These are phyloP conservation scores for Russula virescens DNA, from an alignment of 768 basidiomycete genomes.

Conservation along the genomic window DNA sequence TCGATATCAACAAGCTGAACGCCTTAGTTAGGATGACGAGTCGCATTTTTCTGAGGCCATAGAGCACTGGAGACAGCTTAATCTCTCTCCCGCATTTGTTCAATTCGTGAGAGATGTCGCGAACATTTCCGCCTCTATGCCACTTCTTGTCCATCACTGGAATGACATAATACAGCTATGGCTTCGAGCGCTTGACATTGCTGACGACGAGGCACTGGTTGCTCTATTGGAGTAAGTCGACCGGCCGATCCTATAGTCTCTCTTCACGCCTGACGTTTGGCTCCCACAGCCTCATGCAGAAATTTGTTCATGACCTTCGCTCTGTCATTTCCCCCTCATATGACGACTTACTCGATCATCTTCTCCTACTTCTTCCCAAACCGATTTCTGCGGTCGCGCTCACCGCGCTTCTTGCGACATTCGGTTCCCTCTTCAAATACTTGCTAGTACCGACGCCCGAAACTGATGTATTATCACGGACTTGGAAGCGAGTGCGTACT, in stretches of 20 bases:
- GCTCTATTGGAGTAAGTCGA: conserved; percentile 68
- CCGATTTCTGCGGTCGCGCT: conserved; percentile 56
- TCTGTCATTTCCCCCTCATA: conserved; percentile 65
- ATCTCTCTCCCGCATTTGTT: conserved; percentile 70
- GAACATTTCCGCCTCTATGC: conserved; percentile 65
- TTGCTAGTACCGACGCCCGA: conserved; percentile 61
- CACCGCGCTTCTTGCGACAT: conserved; percentile 58
- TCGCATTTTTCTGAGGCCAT: conserved; percentile 75
- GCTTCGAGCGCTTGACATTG: conserved; percentile 48
- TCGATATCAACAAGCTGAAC: neutral
- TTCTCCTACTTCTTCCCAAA: conserved; percentile 53
- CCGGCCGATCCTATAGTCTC: neutral
- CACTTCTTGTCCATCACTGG: conserved; percentile 78
- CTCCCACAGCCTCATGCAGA: conserved; percentile 60
- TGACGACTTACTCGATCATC: conserved; percentile 44
- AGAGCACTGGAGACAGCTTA: conserved; percentile 73
- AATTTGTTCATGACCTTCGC: conserved; percentile 75
- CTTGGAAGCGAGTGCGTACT: conserved; percentile 51
- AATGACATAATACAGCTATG: conserved; percentile 60
- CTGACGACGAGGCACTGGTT: conserved; percentile 68
- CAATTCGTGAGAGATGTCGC: conserved; percentile 58
- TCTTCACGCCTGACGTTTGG: conserved; percentile 12
- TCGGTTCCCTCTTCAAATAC: conserved; percentile 66
- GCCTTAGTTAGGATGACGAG: conserved; percentile 54
- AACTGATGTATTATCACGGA: conserved; percentile 46